Evolutionary conservation across 805 yeast genomes (phyloP).

Genomic region (Ogataea pini): DNA sequence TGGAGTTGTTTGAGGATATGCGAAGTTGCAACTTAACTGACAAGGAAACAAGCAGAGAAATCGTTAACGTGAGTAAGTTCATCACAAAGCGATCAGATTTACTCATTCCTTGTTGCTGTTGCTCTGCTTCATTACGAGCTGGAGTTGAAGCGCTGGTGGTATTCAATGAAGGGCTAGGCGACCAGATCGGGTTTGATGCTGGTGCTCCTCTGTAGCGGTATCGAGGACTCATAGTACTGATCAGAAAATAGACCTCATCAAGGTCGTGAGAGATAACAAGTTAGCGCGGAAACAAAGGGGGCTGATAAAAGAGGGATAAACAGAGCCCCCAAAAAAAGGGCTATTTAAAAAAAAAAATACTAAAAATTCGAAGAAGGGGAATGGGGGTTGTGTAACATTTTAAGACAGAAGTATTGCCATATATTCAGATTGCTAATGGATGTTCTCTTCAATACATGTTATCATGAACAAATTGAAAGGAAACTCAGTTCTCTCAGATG

Average conservation of each 20-base stretch:
- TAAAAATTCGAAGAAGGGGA: no score
- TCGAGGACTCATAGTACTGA: not conserved
- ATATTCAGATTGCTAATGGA: no score
- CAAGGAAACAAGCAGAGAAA: slow-evolving; percentile 15
- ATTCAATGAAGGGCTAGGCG: slow-evolving; percentile 5
- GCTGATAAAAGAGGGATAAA: not conserved
- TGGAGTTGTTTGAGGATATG: slow-evolving; percentile 11
- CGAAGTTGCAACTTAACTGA: slow-evolving; percentile 15
- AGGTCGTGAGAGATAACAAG: not conserved
- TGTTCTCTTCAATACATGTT: no score
- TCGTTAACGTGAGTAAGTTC: slow-evolving; percentile 11
- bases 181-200: slow-evolving; percentile 6
- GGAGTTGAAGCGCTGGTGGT: not conserved
- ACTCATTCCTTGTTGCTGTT: not conserved
- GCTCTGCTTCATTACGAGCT: not conserved
- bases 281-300: slow-evolving; percentile 5
- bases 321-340: not conserved
- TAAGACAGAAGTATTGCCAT: no score
- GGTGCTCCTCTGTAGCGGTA: slow-evolving; percentile 8
- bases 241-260: not conserved
- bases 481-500: no score
- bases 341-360: not conserved
- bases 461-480: no score
- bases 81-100: slow-evolving; percentile 12
- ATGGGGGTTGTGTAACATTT: no score